Evolutionary conservation across 495 filamentous ascomycete genomes (phyloP).

Genomic region (Tetracladium setigerum): DNA sequence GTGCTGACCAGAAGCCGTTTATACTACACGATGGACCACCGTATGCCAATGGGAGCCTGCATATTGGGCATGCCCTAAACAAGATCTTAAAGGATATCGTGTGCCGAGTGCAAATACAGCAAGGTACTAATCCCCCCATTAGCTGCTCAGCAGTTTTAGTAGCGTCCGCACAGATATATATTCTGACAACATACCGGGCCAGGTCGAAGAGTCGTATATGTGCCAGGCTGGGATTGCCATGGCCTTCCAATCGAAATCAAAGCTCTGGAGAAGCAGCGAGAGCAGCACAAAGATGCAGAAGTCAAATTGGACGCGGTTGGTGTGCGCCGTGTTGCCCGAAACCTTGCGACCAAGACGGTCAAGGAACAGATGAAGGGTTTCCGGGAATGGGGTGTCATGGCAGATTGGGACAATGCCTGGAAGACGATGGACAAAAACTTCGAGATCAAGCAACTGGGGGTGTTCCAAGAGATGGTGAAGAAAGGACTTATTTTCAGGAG

Average conservation of each 20-base stretch:
- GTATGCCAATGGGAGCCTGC: conserved; percentile 91
- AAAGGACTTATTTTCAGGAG: conserved; percentile 80
- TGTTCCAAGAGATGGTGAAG: conserved; percentile 81
- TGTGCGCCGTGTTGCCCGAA: conserved; percentile 64
- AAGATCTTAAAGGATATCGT: conserved; percentile 96
- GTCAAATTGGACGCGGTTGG: conserved; percentile 31
- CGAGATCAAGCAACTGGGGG: conserved; percentile 75
- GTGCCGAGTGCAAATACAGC: conserved; percentile 66
- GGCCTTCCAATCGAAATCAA: conserved; percentile 96
- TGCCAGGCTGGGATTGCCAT: conserved; percentile 98
- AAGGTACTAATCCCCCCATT: conserved; percentile 34
- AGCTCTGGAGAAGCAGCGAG: conserved; percentile 56
- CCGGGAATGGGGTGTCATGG: conserved; percentile 80
- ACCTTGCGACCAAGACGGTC: conserved; percentile 67
- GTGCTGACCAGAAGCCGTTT: conserved; percentile 55
- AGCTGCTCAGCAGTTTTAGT: no score
- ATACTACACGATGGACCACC: conserved; percentile 93
- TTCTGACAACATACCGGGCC: conserved; percentile 25
- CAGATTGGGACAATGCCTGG: conserved; percentile 87
- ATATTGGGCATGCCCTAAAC: conserved; percentile 96
- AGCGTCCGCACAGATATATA: no score
- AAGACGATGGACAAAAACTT: conserved; percentile 86
- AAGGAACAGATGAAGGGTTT: conserved; percentile 78
- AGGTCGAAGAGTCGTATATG: conserved; percentile 57
- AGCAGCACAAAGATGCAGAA: conserved; percentile 32